Evolutionary conservation across 257 asterid genomes (phyloP), one percentile per base, ranked within the genome.

Genomic region (Petrea volubilis): DNA sequence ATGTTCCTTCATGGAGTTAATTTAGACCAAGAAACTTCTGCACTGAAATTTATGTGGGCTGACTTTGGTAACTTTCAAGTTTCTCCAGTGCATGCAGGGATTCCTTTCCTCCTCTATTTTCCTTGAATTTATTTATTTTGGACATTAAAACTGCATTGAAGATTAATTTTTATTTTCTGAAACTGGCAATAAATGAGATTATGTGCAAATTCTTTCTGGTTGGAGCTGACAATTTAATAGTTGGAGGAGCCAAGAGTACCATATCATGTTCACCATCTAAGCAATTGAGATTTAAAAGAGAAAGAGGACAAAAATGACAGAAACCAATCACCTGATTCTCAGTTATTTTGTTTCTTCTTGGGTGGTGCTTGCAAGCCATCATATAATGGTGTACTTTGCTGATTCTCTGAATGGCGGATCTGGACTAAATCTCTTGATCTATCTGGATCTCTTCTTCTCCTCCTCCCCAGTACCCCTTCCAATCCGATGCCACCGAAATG

Each of bases 1-100:
- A 21, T 56, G 69, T 51, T 20, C 13, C 64, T 14, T 7, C 28
- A 28, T 15, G 24, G 47, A 33, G 18, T 25, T 50, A 29, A 50
- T 34, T 34, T 72, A n/a, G 33, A 47, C 29, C 9, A 7, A 74
- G 55, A 65, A 46, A 58, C 63, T 41, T 57, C 34, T 4, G 46
- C 10, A 2, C 28, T 25, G 68, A 36, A 46, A 20, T 44, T 51
- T 55, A 4, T 46, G 49, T 47, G 41, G 23, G 33, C 41, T 38
- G 20, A 44, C 31, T 41, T n/a, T 7, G 33, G 49, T 43, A 44
- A 24, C 31, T 33, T 27, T 31, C 46, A 23, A 27, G 62, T 33
- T 20, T 36, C 29, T 63, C 67, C 11, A 21, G 4, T 28, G 60
- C 21, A 44, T 20, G 60, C 52, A 4, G 38, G 23, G 47, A 25